Evolutionary conservation across 495 filamentous ascomycete species (phyloP), one percentile per base, ranked within the genome.

Genomic region (Terfezia claveryi): DNA sequence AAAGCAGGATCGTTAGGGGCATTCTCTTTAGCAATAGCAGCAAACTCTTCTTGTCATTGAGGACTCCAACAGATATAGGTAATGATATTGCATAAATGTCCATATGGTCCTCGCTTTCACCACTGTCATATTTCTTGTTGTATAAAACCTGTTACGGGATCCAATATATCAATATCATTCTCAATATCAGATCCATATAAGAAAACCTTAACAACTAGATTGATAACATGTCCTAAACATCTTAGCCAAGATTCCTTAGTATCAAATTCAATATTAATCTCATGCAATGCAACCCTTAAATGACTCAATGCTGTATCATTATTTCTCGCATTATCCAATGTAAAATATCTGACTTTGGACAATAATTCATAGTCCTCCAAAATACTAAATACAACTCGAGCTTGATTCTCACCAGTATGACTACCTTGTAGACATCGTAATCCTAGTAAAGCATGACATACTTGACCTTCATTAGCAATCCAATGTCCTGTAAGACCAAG

Each of bases 151-250:
- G 27, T 27, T 27, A 5, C 27, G 5, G 27, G 27, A 27, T 27
- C 27, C 5, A 27, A 27, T 27, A 27, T 27, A 27, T 27, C 41
- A 38, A 41, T 51, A 4, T 54, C 27, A 27, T 27, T 27, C 27
- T 27, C 27, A 27, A 27, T 27, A 27, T 27, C 27, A 27, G 27
- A 27, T 16, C 55, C 56, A 12, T 36, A 57, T 10, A 63, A 51
- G 51, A 59, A 61, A 10, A 51, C 37, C 10, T 63, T 54, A 3
- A 60, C 58, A 37, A 53, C 52, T 0, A 60, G 32, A 23, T 57
- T 60, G 2, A 60, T 50, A 1, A 63, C 51, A 57, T 61, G 58
- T 4, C 59, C 56, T 12, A 56, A 55, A 23, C 53, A 63, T 1
- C 54, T 23, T n/a, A 63, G 10, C 8, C 4, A 2, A 12, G 11